Evolutionary conservation across 176 grass and related monocot genomes (phyloP).

Genomic region (Ensete glaucum): DNA sequence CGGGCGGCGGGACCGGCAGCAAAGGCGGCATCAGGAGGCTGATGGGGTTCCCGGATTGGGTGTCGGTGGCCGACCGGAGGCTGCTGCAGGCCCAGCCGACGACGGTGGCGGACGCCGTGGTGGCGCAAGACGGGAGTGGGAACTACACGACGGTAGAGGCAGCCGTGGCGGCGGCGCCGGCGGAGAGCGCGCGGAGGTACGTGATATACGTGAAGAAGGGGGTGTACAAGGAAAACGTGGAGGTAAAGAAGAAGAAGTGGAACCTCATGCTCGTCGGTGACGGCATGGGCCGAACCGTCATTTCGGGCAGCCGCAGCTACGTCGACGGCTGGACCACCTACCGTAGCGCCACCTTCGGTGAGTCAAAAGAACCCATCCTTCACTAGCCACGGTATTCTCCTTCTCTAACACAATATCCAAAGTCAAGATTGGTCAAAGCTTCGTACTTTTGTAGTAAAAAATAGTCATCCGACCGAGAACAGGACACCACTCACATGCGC

Average conservation of each 20-base stretch:
- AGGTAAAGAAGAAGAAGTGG: conserved; percentile 16
- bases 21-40: background rate
- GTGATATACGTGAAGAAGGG: conserved; percentile 16
- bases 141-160: background rate
- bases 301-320: background rate
- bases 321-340: conserved; percentile 12
- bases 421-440: too few species aligned
- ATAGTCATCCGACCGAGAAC: too few species aligned
- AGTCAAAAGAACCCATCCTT: background rate
- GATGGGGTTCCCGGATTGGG: conserved; percentile 11
- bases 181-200: background rate
- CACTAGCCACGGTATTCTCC: too few species aligned
- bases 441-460: too few species aligned
- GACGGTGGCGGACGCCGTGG: background rate
- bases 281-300: conserved; percentile 3
- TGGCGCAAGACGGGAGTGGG: conserved; percentile 10
- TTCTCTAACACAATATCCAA: too few species aligned
- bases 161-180: conserved; percentile 7
- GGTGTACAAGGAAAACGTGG: conserved; percentile 10
- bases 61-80: background rate
- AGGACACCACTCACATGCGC: too few species aligned
- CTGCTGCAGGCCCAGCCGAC: background rate
- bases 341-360: conserved; percentile 11
- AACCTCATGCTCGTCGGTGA: conserved; percentile 11
- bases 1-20: background rate